Evolutionary conservation across 2,329 filamentous ascomycete species (phyloP), one percentile per base, ranked within the genome.

Genomic region (Colletotrichum lupini): DNA sequence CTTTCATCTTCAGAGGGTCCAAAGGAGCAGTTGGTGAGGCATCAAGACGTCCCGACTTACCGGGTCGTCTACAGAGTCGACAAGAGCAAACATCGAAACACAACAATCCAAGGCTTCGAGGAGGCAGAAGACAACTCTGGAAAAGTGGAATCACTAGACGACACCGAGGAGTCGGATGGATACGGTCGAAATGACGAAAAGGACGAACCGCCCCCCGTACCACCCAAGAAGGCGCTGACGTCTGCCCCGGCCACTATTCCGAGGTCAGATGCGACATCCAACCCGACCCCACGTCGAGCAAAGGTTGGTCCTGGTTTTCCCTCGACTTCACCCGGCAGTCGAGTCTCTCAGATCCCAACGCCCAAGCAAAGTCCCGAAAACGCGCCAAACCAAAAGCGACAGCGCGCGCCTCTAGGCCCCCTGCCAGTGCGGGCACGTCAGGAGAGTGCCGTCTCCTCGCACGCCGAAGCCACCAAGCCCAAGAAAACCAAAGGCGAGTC

Each of bases 1-100:
- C 80, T 85, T 77, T 81, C 81, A 53, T 85, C 79, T 83, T 35
- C 84, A 82, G 42, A 79, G 74, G 49, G 84, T 1, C 68, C 64
- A 22, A 58, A 57, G 3, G 73, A 71, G 19, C 70, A 75, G 6
- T 62, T 74, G 24, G 70, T 74, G 68, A 71, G 76, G 58, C 75
- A 72, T 12, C 75, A 57, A 69, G 70, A 77, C 8, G 72, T 77
- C 3, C 78, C 82, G 2, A 85, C 82, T 0, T 90, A 90, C 73
- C 86, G 89, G 22, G 85, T 92, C 4, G 90, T 92, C 0, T 92
- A 92, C 76, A 86, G 86, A 42, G 86, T 90, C 75, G 88, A 86
- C 75, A 88, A 85, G 73, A 90, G 86, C 77, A 89, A 81, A 77
- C 82, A 86, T 32, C 82, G 81, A 53, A 86, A 78, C 19, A 86